Percentiles rank a stretch among this genome's conserved stretches.
Conservation (phyloP, 345 rosid species). For the Capsella bursapastoris region DNA sequence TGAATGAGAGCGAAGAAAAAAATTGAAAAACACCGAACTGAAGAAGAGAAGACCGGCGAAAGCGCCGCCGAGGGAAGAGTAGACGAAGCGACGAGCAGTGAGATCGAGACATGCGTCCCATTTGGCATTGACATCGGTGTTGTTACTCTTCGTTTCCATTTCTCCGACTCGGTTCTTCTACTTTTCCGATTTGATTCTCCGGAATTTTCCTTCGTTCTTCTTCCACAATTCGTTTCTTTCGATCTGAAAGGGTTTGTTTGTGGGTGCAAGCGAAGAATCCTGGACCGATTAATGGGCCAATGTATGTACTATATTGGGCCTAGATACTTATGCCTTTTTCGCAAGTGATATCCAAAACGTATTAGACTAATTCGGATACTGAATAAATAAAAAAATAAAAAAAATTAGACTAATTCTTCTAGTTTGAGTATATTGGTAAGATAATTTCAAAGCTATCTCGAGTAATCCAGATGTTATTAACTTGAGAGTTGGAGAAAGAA, state of each 20-base stretch:
- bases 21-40: constrained; percentile 52
- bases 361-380: no score
- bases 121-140: constrained; percentile 65
- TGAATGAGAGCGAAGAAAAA: not conserved
- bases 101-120: constrained; percentile 97
- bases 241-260: constrained; percentile 32
- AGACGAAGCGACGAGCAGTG: constrained; percentile 76
- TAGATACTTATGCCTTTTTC: not conserved
- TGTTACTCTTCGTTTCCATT: constrained; percentile 51
- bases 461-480: no score
- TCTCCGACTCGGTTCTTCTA: constrained; percentile 28
- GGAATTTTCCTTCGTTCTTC: not conserved
- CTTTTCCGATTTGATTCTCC: constrained; percentile 33
- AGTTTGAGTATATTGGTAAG: no score
- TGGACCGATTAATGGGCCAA: constrained; percentile 24
- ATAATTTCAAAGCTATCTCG: no score
- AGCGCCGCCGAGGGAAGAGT: constrained; percentile 84
- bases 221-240: constrained; percentile 24
- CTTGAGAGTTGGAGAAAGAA: no score
- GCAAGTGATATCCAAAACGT: no score
- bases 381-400: no score
- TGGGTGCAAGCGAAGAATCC: not conserved
- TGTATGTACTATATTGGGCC: not conserved
- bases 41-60: constrained; percentile 85
- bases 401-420: no score